Evolutionary conservation across 2,329 filamentous ascomycete species (phyloP), one percentile per base, ranked within the genome.

Genomic region (Teratosphaeria destructans): DNA sequence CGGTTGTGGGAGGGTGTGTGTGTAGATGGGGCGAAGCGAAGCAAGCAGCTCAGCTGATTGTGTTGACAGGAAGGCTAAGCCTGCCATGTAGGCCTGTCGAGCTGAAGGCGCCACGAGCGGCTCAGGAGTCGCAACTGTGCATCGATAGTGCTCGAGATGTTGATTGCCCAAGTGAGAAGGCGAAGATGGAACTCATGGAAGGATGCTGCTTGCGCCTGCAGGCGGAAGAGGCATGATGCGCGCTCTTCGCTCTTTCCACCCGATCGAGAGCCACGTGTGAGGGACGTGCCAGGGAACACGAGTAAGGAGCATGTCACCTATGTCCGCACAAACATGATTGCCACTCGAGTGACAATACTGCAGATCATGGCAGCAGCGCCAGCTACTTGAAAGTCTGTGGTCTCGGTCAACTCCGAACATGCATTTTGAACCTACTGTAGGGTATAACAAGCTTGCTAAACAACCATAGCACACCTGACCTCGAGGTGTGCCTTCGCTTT

Each of bases 41-140:
- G 57, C 19, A 59, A 57, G 54, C 16, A 39, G 39, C 37, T 4
- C 37, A 52, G 27, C 53, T 54, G 43, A 8, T 59, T 56, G 55
- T 29, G 58, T 37, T 34, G 32, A 58, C 29, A 32, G 55, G 60
- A 32, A 57, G 60, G 57, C 60, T 52, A 54, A 34, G 27, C 55
- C 58, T 57, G 60, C 60, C 57, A 59, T 55, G 5, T 23, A 53
- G 27, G 19, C 10, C 34, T 32, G 27, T 54, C 53, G 23, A 12
- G 27, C 10, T 26, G 53, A n/a, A 54, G 34, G 53, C 16, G 53
- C 53, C 34, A 26, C 52, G 54, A 56, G 37, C n/a, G 27, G n/a
- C 8, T 19, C 49, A 37, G 49, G 14, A 58, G 56, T 52, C 26
- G 56, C 56, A 57, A 32, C 27, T 57, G 26, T 52, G 43, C 26